Evolutionary conservation across 495 filamentous ascomycete species (phyloP).

Genomic region (Neurospora cerealis): DNA sequence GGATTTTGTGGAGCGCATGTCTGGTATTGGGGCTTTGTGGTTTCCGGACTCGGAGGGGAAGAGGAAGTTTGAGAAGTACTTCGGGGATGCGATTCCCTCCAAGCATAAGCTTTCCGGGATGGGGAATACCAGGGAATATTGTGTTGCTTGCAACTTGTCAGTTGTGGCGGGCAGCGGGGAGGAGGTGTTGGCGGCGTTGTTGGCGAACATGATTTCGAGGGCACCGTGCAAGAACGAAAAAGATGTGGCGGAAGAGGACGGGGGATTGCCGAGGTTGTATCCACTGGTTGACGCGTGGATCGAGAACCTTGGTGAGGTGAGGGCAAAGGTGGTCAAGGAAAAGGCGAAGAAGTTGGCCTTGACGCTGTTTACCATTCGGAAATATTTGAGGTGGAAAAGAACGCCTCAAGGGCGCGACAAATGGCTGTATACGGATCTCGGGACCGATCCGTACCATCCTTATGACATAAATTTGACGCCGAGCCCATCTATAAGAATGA

Average conservation of each 20-base stretch:
- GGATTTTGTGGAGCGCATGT: slow-evolving; percentile 21
- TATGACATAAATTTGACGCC: background rate
- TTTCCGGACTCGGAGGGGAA: slow-evolving; percentile 11
- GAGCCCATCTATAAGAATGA: slow-evolving; percentile 3
- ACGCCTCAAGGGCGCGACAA: background rate
- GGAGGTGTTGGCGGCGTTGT: slow-evolving; percentile 25
- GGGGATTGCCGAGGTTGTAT: slow-evolving; percentile 19
- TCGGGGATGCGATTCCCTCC: slow-evolving; percentile 10
- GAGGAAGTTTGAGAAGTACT: slow-evolving; percentile 18
- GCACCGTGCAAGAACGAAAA: background rate
- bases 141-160: slow-evolving; percentile 37
- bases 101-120: slow-evolving; percentile 8
- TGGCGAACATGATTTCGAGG: slow-evolving; percentile 26
- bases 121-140: slow-evolving; percentile 6
- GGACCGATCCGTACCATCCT: background rate
- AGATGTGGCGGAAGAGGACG: slow-evolving; percentile 2
- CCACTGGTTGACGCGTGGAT: slow-evolving; percentile 36
- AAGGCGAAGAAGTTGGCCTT: background rate
- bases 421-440: background rate
- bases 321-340: background rate
- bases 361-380: background rate
- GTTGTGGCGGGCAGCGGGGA: slow-evolving; percentile 28
- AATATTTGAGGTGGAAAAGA: background rate
- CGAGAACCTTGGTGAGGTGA: background rate
- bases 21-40: slow-evolving; percentile 22